These are phyloP conservation scores for Veloboletus limbatus DNA, from an alignment of 1,284 basidiomycete genomes.

Conservation along the genomic window DNA sequence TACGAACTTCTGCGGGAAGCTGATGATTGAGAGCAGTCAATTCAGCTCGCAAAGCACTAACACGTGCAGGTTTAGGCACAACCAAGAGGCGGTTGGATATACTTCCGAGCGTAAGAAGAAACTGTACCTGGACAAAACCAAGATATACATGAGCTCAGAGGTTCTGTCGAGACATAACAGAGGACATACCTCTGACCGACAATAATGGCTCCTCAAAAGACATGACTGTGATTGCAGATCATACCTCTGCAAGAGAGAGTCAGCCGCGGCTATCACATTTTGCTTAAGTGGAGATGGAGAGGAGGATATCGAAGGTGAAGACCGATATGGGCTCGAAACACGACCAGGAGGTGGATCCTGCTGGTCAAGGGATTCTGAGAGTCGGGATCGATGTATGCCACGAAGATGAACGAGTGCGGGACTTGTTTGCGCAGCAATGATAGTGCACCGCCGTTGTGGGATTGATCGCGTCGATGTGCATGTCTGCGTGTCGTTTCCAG, in stretches of 20 bases:
- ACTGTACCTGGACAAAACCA: constrained; percentile 58
- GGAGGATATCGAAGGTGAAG: constrained; percentile 61
- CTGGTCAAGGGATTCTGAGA: constrained; percentile 71
- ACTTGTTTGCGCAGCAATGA: constrained; percentile 65
- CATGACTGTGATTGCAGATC: constrained; percentile 64
- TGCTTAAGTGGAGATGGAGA: constrained; percentile 45
- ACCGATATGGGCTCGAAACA: constrained; percentile 53
- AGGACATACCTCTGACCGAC: constrained; percentile 76
- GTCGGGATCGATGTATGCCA: constrained; percentile 47
- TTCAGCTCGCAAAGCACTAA: constrained; percentile 94
- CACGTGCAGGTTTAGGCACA: constrained; percentile 90
- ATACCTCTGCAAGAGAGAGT: constrained; percentile 62
- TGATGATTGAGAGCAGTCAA: constrained; percentile 95
- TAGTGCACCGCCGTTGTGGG: constrained; percentile 42
- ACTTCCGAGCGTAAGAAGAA: constrained; percentile 86
- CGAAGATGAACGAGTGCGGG: constrained; percentile 62
- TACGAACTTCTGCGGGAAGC: constrained; percentile 83
- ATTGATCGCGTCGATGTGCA: constrained; percentile 13
- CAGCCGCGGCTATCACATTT: constrained; percentile 45
- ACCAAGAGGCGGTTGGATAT: constrained; percentile 92
- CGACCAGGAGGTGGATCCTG: constrained; percentile 45
- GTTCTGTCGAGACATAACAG: background rate
- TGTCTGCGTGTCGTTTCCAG: constrained; percentile 13
- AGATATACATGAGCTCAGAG: constrained; percentile 3
- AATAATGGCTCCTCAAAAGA: constrained; percentile 86